Conservation (phyloP, 1,284 basidiomycete species). For the Heterobasidion irregulare region DNA sequence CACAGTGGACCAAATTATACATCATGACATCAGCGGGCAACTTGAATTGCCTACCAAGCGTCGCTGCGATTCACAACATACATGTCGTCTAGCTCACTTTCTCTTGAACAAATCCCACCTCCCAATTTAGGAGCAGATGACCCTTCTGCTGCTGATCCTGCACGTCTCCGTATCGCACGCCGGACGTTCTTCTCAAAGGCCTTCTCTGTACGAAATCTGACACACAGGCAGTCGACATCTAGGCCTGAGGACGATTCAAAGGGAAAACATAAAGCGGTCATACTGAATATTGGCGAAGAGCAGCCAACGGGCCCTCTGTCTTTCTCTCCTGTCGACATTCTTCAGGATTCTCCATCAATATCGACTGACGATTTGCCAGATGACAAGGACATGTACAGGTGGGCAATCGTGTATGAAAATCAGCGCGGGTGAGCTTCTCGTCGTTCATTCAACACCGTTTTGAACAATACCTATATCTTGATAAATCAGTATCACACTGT, state of each 20-base stretch:
- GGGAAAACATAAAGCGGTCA: background rate
- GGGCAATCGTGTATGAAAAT: slow-evolving; percentile 73
- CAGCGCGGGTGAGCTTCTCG: slow-evolving; percentile 57
- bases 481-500: slow-evolving; percentile 49
- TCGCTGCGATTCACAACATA: background rate
- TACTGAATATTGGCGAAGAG: background rate
- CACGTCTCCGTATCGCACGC: slow-evolving; percentile 31
- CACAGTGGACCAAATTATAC: too few species aligned
- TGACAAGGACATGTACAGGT: slow-evolving; percentile 47
- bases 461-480: background rate
- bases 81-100: background rate
- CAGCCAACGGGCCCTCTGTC: background rate
- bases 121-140: slow-evolving; percentile 25
- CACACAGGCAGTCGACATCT: slow-evolving; percentile 1
- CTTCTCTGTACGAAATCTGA: slow-evolving; percentile 12
- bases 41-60: too few species aligned
- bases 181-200: slow-evolving; percentile 21
- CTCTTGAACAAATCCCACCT: background rate
- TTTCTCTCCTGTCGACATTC: slow-evolving; percentile 20
- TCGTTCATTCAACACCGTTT: background rate
- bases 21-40: too few species aligned
- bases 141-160: slow-evolving; percentile 30
- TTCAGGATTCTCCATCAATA: slow-evolving; percentile 22
- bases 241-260: background rate
- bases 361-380: slow-evolving; percentile 18